phyloP scores from a whole-genome alignment of 2,329 filamentous ascomycete species.

The Curvularia verruculosa region DNA sequence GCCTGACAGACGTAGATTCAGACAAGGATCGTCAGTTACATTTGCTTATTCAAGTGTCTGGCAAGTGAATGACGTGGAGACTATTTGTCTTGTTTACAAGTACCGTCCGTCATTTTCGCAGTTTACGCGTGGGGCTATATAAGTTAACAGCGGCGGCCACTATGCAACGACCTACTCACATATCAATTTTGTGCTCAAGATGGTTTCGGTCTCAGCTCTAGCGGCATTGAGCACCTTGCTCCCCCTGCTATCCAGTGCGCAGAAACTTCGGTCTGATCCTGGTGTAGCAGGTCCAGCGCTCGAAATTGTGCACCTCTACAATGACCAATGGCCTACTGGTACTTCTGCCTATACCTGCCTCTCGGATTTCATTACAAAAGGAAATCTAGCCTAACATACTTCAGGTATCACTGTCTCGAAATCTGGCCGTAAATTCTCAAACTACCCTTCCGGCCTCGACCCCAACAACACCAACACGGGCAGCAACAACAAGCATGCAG shows the following conservation, averaged over 20 bases:
- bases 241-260: constrained; percentile 19
- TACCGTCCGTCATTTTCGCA: constrained; percentile 17
- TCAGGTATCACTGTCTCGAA: constrained; percentile 59
- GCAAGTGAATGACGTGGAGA: constrained; percentile 36
- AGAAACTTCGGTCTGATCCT: constrained; percentile 42
- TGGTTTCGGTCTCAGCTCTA: constrained; percentile 13
- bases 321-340: constrained; percentile 58
- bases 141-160: background rate
- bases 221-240: constrained; percentile 17
- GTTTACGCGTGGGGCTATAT: constrained; percentile 12
- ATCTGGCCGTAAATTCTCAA: constrained; percentile 59
- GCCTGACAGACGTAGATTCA: background rate
- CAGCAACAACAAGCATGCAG: constrained; percentile 54
- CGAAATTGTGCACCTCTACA: constrained; percentile 59
- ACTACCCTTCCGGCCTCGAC: constrained; percentile 59
- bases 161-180: background rate
- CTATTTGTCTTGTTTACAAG: constrained; percentile 6
- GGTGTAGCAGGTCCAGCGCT: constrained; percentile 52
- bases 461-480: constrained; percentile 54
- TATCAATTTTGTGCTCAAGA: background rate
- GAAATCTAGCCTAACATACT: constrained; percentile 1
- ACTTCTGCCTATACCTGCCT: background rate
- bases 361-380: background rate
- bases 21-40: constrained; percentile 9
- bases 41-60: constrained; percentile 18